Percentiles rank a stretch among this genome's conserved stretches.
These are phyloP conservation scores for Candida ovalis DNA, from an alignment of 805 yeast genomes.

Conservation along the genomic window DNA sequence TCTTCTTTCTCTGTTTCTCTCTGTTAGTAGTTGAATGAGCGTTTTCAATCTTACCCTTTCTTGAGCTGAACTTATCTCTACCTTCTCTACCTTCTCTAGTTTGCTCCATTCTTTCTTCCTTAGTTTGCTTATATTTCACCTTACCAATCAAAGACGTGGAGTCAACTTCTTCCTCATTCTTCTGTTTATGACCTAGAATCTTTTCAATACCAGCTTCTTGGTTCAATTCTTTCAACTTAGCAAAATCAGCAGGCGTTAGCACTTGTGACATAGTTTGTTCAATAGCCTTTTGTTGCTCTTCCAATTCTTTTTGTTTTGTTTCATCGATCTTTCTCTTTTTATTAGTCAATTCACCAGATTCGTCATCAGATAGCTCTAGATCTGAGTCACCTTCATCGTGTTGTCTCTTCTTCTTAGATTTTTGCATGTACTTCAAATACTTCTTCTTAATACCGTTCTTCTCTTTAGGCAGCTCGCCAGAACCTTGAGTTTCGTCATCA, in stretches of 20 bases:
- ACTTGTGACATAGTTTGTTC: conserved; percentile 49
- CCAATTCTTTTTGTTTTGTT: conserved; percentile 31
- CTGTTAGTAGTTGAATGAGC: conserved; percentile 89
- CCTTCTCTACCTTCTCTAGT: conserved; percentile 92
- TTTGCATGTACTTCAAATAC: conserved; percentile 31
- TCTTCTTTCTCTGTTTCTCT: conserved; percentile 98
- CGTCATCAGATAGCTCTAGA: conserved; percentile 48
- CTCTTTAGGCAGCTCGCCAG: conserved; percentile 32
- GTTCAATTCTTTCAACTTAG: conserved; percentile 85
- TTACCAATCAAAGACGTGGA: conserved; percentile 74
- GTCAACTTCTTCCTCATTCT: conserved; percentile 84
- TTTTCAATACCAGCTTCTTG: conserved; percentile 83
- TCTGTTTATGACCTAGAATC: conserved; percentile 53
- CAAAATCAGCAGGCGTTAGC: conserved; percentile 96
- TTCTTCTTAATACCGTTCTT: conserved; percentile 33
- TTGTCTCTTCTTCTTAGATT: conserved; percentile 28
- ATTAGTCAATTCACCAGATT: conserved; percentile 30
- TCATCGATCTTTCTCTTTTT: conserved; percentile 32
- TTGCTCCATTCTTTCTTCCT: conserved; percentile 86
- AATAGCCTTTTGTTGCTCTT: conserved; percentile 54
- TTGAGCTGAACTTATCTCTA: conserved; percentile 85
- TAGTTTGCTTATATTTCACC: conserved; percentile 73
- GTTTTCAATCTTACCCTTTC: conserved; percentile 73
- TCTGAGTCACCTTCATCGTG: conserved; percentile 40
- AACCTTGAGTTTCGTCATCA: conserved; percentile 44